A percentile compares a stretch with the other conserved stretches of the same genome.
Conservation (phyloP, 1,284 basidiomycete genomes). For the Volvariella surrecta region DNA sequence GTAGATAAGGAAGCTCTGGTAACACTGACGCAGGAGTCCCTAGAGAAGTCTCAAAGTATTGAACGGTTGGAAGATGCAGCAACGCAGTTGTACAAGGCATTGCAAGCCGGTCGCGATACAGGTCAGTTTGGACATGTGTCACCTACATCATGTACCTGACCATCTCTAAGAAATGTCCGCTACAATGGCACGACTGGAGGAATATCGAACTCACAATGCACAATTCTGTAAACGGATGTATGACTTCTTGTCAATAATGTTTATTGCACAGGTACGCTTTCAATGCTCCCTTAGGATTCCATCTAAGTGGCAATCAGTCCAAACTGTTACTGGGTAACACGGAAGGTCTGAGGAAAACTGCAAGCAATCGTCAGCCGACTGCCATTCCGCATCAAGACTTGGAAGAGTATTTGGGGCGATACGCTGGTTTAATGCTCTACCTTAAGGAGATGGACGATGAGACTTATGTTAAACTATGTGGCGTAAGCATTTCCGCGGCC, state of each 20-base stretch:
- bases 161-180: constrained; percentile 77
- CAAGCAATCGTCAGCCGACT: constrained; percentile 33
- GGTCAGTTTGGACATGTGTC: constrained; percentile 32
- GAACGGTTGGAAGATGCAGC: constrained; percentile 76
- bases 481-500: constrained; percentile 43
- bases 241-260: constrained; percentile 87
- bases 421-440: constrained; percentile 88
- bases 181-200: constrained; percentile 84
- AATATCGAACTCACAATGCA: constrained; percentile 80
- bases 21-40: constrained; percentile 77
- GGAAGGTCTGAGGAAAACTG: constrained; percentile 40
- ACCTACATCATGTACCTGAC: neutral
- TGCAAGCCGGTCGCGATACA: constrained; percentile 85
- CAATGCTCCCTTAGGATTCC: neutral
- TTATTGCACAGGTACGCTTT: constrained; percentile 66
- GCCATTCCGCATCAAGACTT: constrained; percentile 63
- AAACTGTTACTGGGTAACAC: constrained; percentile 57
- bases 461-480: constrained; percentile 79
- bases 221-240: constrained; percentile 90
- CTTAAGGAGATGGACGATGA: constrained; percentile 92
- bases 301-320: constrained; percentile 30
- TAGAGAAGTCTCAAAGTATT: constrained; percentile 74
- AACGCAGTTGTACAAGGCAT: constrained; percentile 89
- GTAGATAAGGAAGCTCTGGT: constrained; percentile 74
- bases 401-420: constrained; percentile 79